A percentile compares a stretch with the other conserved stretches of the same genome.
phyloP scores from a whole-genome alignment of 2,329 filamentous ascomycete genomes.

The Fusarium avenaceum region DNA sequence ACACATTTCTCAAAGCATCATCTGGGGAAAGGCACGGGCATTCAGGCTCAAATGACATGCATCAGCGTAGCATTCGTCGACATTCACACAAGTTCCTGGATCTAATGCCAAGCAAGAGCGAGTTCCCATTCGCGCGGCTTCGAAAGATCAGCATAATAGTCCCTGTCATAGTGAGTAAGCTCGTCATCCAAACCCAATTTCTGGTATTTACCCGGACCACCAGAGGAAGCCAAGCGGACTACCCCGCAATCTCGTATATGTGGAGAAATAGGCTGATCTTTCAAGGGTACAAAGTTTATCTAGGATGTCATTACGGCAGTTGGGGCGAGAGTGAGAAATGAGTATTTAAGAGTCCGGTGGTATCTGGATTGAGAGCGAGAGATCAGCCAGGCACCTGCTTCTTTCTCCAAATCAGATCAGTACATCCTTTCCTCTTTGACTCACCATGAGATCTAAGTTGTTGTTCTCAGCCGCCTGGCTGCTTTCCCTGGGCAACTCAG shows the following conservation, averaged over 20 bases:
- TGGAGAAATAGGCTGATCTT: conserved; percentile 3
- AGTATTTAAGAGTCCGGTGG: background rate
- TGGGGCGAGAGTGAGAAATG: background rate
- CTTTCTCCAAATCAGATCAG: background rate
- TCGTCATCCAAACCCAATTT: background rate
- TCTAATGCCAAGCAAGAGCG: background rate
- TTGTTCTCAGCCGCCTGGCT: background rate
- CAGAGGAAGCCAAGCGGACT: conserved; percentile 1
- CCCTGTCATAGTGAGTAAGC: background rate
- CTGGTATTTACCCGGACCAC: background rate
- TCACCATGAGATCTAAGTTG: conserved; percentile 10
- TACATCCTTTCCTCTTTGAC: background rate
- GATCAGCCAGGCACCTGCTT: background rate
- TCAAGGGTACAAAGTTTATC: background rate
- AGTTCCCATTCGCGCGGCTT: background rate
- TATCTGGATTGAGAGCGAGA: background rate
- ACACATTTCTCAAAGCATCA: background rate
- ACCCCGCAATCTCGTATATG: conserved; percentile 7
- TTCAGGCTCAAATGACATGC: background rate
- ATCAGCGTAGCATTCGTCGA: background rate
- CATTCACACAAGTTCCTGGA: background rate
- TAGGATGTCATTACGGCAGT: background rate
- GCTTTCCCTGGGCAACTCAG: background rate
- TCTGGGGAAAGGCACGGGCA: background rate
- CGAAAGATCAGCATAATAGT: background rate